Percentiles rank a stretch among this genome's conserved stretches.
phyloP scores from a whole-genome alignment of 2,329 filamentous ascomycete species.

The Furcasterigmium sp. region DNA sequence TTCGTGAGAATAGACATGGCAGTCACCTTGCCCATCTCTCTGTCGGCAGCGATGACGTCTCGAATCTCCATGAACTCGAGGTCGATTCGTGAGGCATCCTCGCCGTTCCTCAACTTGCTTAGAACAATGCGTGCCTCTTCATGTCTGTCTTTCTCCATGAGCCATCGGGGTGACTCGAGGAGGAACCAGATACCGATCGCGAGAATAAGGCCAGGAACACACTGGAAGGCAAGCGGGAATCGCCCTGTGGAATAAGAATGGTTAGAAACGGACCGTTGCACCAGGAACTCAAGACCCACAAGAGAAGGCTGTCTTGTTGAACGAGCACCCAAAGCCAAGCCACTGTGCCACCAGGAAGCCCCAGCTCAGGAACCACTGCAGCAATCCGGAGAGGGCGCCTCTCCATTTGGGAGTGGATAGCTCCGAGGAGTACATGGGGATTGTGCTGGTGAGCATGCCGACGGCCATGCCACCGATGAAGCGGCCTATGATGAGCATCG shows the following conservation, averaged over 20 bases:
- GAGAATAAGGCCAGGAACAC: conserved; percentile 17
- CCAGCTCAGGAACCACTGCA: conserved; percentile 39
- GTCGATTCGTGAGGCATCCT: conserved; percentile 27
- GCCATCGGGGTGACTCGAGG: conserved; percentile 17
- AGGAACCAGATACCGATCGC: conserved; percentile 17
- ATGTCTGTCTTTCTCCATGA: conserved; percentile 28
- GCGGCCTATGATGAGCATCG: conserved; percentile 42
- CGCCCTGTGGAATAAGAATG: conserved; percentile 15
- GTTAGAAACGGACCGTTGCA: conserved; percentile 2
- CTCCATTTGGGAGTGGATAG: conserved; percentile 30
- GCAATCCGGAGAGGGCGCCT: conserved; percentile 30
- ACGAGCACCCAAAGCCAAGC: conserved; percentile 24
- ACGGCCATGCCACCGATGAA: conserved; percentile 43
- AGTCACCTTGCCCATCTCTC: conserved; percentile 24
- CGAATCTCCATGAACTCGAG: conserved; percentile 33
- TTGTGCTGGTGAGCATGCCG: conserved; percentile 39
- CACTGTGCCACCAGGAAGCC: conserved; percentile 33
- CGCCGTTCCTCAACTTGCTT: conserved; percentile 22
- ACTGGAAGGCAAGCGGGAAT: conserved; percentile 24
- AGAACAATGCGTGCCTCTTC: conserved; percentile 26
- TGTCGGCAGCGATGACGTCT: conserved; percentile 28
- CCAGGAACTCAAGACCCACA: conserved; percentile 13
- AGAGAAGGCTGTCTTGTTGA: conserved; percentile 18
- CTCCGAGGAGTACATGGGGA: conserved; percentile 41
- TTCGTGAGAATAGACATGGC: conserved; percentile 37